phyloP scores from a whole-genome alignment of 2,329 filamentous ascomycete species.

The Apiospora aurea region DNA sequence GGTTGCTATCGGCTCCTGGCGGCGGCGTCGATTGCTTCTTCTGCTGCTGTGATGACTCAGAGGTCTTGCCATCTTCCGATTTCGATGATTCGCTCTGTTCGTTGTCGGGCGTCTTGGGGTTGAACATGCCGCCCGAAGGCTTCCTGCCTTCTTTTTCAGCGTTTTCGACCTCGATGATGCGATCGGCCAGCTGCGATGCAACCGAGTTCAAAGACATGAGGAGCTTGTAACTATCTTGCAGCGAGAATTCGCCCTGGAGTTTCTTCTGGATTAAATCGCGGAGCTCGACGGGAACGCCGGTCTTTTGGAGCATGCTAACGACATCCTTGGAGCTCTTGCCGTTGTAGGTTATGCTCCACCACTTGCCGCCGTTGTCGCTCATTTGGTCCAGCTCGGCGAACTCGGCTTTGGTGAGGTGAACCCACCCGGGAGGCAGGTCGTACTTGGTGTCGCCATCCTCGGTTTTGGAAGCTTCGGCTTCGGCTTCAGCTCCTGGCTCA shows the following conservation, averaged over 20 bases:
- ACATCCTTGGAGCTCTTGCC: slow-evolving; percentile 24
- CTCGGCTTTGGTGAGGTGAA: slow-evolving; percentile 36
- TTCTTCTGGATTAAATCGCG: slow-evolving; percentile 31
- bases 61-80: slow-evolving; percentile 12
- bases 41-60: background rate
- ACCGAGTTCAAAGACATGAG: slow-evolving; percentile 32
- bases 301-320: slow-evolving; percentile 29
- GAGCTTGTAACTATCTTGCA: slow-evolving; percentile 31
- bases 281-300: slow-evolving; percentile 33
- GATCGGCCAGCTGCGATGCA: slow-evolving; percentile 28
- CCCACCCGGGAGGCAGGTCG: slow-evolving; percentile 40
- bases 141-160: slow-evolving; percentile 9
- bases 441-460: slow-evolving; percentile 27
- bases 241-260: slow-evolving; percentile 11
- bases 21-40: slow-evolving; percentile 25
- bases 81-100: slow-evolving; percentile 1
- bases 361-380: slow-evolving; percentile 9
- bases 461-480: slow-evolving; percentile 31
- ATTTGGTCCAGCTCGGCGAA: slow-evolving; percentile 21
- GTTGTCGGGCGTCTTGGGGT: slow-evolving; percentile 5
- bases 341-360: background rate
- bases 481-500: slow-evolving; percentile 31
- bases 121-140: slow-evolving; percentile 5
- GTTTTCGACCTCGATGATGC: slow-evolving; percentile 22
- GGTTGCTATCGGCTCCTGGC: slow-evolving; percentile 28